phyloP scores from a whole-genome alignment of 2,329 filamentous ascomycete genomes.

The Mariannaea sp. region DNA sequence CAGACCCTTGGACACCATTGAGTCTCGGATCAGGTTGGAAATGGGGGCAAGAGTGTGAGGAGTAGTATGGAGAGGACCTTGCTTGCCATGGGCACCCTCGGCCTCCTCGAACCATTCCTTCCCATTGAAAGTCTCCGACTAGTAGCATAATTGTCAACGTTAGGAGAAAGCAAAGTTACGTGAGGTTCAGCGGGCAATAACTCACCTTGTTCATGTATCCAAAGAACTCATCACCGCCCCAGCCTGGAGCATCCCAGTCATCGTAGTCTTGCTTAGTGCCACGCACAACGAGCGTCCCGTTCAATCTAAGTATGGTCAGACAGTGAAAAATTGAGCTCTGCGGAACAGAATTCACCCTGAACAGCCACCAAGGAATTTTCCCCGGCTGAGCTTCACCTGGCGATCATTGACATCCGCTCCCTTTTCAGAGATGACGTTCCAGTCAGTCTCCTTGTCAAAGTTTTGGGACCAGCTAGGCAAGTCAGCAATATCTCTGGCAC shows the following conservation, averaged over 20 bases:
- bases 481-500: neutral
- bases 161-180: neutral
- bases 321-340: too few species aligned
- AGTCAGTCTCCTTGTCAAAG: conserved; percentile 55
- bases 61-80: conserved; percentile 59
- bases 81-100: conserved; percentile 52
- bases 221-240: conserved; percentile 63
- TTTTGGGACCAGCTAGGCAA: conserved; percentile 48
- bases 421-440: conserved; percentile 53
- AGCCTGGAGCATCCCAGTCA: conserved; percentile 60
- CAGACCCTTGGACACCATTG: conserved; percentile 58
- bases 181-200: neutral
- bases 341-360: too few species aligned
- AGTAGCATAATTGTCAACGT: neutral
- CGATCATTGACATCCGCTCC: conserved; percentile 47
- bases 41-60: conserved; percentile 65
- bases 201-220: conserved; percentile 58
- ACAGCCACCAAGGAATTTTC: conserved; percentile 55
- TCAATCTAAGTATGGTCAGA: too few species aligned
- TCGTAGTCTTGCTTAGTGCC: conserved; percentile 55
- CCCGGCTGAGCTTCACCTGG: conserved; percentile 53
- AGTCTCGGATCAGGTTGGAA: conserved; percentile 58
- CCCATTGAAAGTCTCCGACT: conserved; percentile 61
- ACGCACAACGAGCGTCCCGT: conserved; percentile 55
- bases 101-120: conserved; percentile 62